phyloP scores from a whole-genome alignment of 140 eudicot genomes.

The Anethum foeniculum region DNA sequence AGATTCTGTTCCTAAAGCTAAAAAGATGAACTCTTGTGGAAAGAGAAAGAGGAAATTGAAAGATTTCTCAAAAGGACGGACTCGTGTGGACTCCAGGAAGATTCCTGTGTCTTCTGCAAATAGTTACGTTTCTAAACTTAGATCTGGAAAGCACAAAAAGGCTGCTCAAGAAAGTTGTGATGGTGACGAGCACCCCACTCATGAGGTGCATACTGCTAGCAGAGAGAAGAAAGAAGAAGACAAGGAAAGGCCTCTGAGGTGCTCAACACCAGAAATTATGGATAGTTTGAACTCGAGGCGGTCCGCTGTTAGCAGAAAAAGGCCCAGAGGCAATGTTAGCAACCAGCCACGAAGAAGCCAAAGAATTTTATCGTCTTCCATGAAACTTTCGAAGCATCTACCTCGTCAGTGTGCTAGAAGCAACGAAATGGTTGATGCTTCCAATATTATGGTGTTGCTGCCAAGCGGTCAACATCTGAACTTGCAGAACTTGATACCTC shows the following conservation, averaged over 20 bases:
- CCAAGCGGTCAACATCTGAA: conserved; percentile 1
- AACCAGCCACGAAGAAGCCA: not conserved
- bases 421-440: not conserved
- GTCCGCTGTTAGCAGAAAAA: not conserved
- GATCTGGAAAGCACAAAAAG: conserved; percentile 29
- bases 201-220: no score
- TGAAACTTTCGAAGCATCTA: not conserved
- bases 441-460: not conserved
- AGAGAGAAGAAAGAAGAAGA: no score
- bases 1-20: conserved; percentile 18
- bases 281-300: conserved; percentile 12
- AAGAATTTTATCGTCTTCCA: not conserved
- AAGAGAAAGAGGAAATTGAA: conserved; percentile 31
- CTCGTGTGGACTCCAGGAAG: no score
- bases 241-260: conserved; percentile 12
- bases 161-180: conserved; percentile 17
- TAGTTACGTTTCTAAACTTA: conserved; percentile 13
- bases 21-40: conserved; percentile 17
- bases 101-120: not conserved
- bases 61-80: conserved; percentile 1
- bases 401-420: not conserved
- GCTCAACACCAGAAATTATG: conserved; percentile 18
- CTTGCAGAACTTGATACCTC: not conserved
- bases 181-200: conserved; percentile 8
- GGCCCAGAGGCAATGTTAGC: not conserved